Conservation (phyloP, 108 stramenopile genomes). For the Discostella stelligeroides region DNA sequence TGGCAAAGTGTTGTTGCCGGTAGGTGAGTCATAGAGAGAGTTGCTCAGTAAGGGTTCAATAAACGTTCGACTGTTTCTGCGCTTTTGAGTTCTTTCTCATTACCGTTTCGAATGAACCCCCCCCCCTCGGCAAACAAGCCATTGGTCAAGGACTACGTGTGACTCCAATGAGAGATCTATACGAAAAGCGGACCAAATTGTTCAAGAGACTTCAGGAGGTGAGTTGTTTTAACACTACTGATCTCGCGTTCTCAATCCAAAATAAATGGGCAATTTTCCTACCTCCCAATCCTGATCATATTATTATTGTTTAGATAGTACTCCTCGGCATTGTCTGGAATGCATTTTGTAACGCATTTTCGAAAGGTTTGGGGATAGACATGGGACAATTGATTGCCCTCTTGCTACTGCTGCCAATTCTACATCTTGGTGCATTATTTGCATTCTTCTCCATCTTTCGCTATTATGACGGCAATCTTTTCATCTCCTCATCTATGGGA, state of each 20-base stretch:
- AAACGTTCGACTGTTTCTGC: too few species aligned
- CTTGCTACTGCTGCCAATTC: conserved; percentile 59
- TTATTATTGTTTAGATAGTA: conserved; percentile 38
- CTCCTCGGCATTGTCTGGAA: conserved; percentile 92
- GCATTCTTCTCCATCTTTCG: conserved; percentile 59
- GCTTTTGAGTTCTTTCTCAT: background rate
- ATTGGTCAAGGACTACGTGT: conserved; percentile 77
- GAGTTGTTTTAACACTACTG: conserved; percentile 3
- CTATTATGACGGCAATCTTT: background rate
- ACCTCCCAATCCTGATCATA: too few species aligned
- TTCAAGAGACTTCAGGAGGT: conserved; percentile 87
- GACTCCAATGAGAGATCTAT: conserved; percentile 59
- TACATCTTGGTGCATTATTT: conserved; percentile 70
- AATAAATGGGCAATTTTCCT: too few species aligned
- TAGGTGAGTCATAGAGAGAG: conserved; percentile 34
- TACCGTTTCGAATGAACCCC: background rate
- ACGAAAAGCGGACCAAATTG: conserved; percentile 55
- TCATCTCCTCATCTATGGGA: conserved; percentile 40
- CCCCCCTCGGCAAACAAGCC: conserved; percentile 36
- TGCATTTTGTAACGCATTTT: conserved; percentile 91
- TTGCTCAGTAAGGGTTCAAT: background rate
- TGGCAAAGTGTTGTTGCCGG: conserved; percentile 82
- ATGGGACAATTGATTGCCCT: conserved; percentile 57
- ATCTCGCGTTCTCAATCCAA: background rate
- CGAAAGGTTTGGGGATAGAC: conserved; percentile 70